Evolutionary conservation across 2,329 filamentous ascomycete genomes (phyloP), one percentile per base, ranked within the genome.

Genomic region (Pseudopithomyces chartarum): DNA sequence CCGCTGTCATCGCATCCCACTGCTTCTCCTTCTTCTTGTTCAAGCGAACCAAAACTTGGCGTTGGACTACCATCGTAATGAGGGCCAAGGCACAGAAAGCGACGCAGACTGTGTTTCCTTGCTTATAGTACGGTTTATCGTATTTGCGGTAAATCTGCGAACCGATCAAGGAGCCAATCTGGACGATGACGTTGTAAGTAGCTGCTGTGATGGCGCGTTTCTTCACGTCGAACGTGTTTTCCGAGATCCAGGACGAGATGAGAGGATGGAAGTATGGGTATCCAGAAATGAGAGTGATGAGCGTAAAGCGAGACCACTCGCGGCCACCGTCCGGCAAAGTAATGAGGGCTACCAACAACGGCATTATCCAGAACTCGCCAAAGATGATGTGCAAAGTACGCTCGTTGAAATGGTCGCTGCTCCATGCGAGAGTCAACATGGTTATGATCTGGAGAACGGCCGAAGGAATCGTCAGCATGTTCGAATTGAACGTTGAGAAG

Each of bases 141-240:
- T 82, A 76, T 13, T 81, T 78, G 8, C 79, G 74, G 66, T 86
- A 86, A 46, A 86, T 83, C 17, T 70, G 65, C 39, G 64, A 66
- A 10, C 73, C 71, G 54, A 78, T 73, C 52, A 80, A 70, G 26
- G 71, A 75, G 5, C 71, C 74, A 7, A 73, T 64, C 48, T 80
- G 78, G 12, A 79, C 76, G 32, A 69, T 69, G 59, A 80, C 78
- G 65, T 88, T 89, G 71, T 89, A 89, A n/a, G 85, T 74, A 0
- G 85, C 86, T 0, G 85, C 83, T 0, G 85, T 84, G 1, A 90
- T 85, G 1, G 87, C 85, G 6, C 87, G 78, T 6, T 84, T 85
- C 11, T 86, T 79, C 10, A 90, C 85, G 1, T 82, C 80, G 59
- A 87, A 86, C 2, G 85, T 83, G 65, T 89, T 90, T 50, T 85